Evolutionary conservation across 345 rosid genomes (phyloP), one percentile per base, ranked within the genome.

Genomic region (Pugionium cornutum): DNA sequence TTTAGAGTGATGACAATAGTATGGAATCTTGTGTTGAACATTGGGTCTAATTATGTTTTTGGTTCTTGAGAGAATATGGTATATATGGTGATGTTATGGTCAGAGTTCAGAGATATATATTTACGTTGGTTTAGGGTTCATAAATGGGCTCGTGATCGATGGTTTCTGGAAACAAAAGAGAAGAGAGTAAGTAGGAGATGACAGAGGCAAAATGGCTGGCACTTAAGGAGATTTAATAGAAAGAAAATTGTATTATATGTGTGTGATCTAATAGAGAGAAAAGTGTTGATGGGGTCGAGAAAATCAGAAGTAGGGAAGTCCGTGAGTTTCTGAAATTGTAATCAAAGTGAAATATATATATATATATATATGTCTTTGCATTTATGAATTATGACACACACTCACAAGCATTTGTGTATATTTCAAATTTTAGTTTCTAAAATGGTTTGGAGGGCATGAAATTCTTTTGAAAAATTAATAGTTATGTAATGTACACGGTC

Each of bases 91-190:
- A 33, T 47, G 69, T 49, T 39, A 6, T 42, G 28, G 39, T 41
- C 64, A 34, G 62, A 18, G 46, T 46, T 53, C 52, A 39, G 25
- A 9, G 64, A 28, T 33, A 56, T 56, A 5, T 64, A 45, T 26
- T 33, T 58, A 37, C 34, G 28, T 56, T 61, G 70, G 53, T 39
- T 49, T 28, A 43, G 51, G 56, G 40, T 61, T 41, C 52, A 75
- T 88, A 82, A 86, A 86, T 86, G 72, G 76, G 79, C 92, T 84
- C 88, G 92, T 88, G 96, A 84, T 46, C 63, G 56, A 76, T 69
- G 64, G 69, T 18, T 18, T 18, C 69, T 67, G 67, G 66, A 71
- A 71, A 51, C 62, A 55, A 45, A 56, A 56, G 64, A 48, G 57
- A 70, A 45, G 68, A 62, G 66, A 41, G 60, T 60, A 60, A 60